Evolutionary conservation across 1,284 basidiomycete genomes (phyloP).

Genomic region (Entoloma clypeatum): DNA sequence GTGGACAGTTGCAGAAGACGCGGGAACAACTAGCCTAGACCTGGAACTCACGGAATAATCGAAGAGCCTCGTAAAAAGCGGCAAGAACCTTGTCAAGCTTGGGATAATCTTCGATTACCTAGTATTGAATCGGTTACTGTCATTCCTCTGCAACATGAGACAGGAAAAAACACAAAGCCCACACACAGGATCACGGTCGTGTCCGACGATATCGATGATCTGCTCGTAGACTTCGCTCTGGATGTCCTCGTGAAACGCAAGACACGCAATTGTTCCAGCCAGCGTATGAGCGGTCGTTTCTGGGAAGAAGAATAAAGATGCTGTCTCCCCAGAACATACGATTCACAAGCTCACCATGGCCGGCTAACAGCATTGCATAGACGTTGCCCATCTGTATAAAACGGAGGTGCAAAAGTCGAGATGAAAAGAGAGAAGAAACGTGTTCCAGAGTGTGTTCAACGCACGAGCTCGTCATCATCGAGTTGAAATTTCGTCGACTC

Average conservation of each 20-base stretch:
- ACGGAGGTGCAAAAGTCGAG: no score
- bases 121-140: background rate
- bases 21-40: no score
- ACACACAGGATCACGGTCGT: slow-evolving; percentile 38
- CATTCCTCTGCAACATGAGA: background rate
- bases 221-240: slow-evolving; percentile 46
- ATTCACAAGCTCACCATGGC: no score
- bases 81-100: slow-evolving; percentile 44
- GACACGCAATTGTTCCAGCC: slow-evolving; percentile 42
- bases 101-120: slow-evolving; percentile 42
- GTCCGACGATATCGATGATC: slow-evolving; percentile 38
- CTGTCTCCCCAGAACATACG: no score
- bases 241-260: slow-evolving; percentile 40
- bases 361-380: no score
- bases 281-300: slow-evolving; percentile 49
- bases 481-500: no score
- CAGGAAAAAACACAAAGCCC: slow-evolving; percentile 14
- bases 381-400: no score
- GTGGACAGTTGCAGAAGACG: no score
- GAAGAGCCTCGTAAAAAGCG: slow-evolving; percentile 41
- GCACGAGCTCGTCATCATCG: no score
- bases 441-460: no score
- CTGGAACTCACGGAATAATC: slow-evolving; percentile 42
- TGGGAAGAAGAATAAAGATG: no score
- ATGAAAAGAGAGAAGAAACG: no score